phyloP scores from a whole-genome alignment of 2,329 filamentous ascomycete species.

The Xylariales sp. region DNA sequence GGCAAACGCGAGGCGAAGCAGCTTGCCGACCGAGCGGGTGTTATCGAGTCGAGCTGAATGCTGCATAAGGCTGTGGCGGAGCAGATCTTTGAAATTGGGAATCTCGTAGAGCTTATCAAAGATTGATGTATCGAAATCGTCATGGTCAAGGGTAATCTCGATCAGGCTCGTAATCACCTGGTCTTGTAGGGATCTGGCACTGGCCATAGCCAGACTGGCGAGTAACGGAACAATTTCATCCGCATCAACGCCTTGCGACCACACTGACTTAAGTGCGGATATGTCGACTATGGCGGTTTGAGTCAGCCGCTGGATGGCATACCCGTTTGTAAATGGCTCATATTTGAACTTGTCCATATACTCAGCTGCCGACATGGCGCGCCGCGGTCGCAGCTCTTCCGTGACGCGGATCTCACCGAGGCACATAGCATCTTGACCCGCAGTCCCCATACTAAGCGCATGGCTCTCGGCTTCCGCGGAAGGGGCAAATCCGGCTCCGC shows the following conservation, averaged over 20 bases:
- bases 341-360: slow-evolving; percentile 13
- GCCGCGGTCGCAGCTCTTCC: slow-evolving; percentile 9
- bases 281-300: not conserved
- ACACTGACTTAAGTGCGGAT: slow-evolving; percentile 1
- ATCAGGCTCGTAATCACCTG: not conserved
- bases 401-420: slow-evolving; percentile 6
- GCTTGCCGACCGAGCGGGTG: slow-evolving; percentile 3
- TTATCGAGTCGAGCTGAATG: slow-evolving; percentile 1
- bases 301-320: slow-evolving; percentile 1
- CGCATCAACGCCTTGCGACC: not conserved
- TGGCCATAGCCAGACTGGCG: not conserved
- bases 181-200: not conserved
- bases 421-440: not conserved
- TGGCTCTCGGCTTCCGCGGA: slow-evolving; percentile 7
- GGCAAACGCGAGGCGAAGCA: slow-evolving; percentile 3
- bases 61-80: slow-evolving; percentile 1
- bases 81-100: not conserved
- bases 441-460: too few species aligned
- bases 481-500: slow-evolving; percentile 9
- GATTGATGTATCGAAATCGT: slow-evolving; percentile 3
- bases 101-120: slow-evolving; percentile 2
- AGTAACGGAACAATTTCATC: not conserved
- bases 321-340: not conserved
- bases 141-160: not conserved
- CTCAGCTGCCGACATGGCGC: slow-evolving; percentile 11